phyloP scores from a whole-genome alignment of 164 flowering plant species.

The Echeveria elegans region DNA sequence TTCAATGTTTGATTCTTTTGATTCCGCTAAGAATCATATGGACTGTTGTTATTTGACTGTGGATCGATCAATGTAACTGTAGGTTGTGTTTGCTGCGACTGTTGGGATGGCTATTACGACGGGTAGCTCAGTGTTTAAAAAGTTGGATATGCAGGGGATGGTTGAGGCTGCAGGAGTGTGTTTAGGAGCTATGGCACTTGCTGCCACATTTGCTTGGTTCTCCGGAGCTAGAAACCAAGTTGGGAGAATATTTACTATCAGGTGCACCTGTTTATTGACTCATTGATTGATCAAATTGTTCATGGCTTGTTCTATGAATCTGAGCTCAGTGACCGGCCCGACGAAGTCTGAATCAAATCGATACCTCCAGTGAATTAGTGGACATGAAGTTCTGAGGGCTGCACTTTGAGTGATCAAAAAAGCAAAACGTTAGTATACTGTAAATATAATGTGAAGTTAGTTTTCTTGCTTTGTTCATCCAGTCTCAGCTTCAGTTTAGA shows the following conservation, averaged over 20 bases:
- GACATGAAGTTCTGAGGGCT: background rate
- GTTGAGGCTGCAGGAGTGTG: slow-evolving; percentile 51
- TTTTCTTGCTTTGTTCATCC: background rate
- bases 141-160: slow-evolving; percentile 64
- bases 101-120: slow-evolving; percentile 48
- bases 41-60: background rate
- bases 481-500: too few relatives aligned
- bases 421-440: background rate
- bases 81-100: slow-evolving; percentile 84
- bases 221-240: slow-evolving; percentile 60
- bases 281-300: slow-evolving; percentile 65
- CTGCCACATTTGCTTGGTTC: slow-evolving; percentile 68
- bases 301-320: slow-evolving; percentile 75
- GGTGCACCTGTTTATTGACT: slow-evolving; percentile 67
- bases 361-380: background rate
- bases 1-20: background rate
- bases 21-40: too few relatives aligned
- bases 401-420: background rate
- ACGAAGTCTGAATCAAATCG: slow-evolving; percentile 27
- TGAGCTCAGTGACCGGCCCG: slow-evolving; percentile 55
- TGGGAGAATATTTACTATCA: slow-evolving; percentile 48
- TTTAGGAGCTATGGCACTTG: slow-evolving; percentile 45
- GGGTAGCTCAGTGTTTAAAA: slow-evolving; percentile 68
- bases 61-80: background rate
- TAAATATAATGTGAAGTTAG: too few relatives aligned